Conservation (phyloP, 164 flowering plant genomes). For the Kalanchoe fedtschenkoi region DNA sequence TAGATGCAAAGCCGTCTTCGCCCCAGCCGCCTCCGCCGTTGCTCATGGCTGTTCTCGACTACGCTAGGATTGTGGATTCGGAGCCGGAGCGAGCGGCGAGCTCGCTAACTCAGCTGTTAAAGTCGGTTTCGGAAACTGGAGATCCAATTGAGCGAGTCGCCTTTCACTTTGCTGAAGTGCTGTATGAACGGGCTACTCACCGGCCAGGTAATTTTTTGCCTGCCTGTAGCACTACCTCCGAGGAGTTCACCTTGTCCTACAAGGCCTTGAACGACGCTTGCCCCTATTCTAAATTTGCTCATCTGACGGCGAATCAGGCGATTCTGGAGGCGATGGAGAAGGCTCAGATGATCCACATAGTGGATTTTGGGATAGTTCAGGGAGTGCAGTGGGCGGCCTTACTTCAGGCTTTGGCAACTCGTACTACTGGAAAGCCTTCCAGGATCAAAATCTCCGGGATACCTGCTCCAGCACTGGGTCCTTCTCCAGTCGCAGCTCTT, state of each 20-base stretch:
- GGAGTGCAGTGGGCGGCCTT: conserved; percentile 94
- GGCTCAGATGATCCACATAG: conserved; percentile 60
- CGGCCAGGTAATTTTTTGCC: conserved; percentile 12
- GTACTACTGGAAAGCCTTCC: conserved; percentile 58
- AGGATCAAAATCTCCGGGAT: conserved; percentile 68
- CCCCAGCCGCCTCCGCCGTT: conserved; percentile 40
- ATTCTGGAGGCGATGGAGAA: conserved; percentile 75
- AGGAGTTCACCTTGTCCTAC: conserved; percentile 56
- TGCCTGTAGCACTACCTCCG: conserved; percentile 24
- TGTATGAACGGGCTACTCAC: conserved; percentile 24
- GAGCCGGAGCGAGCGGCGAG: conserved; percentile 46
- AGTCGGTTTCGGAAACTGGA: conserved; percentile 49
- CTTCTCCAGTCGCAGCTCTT: conserved; percentile 35
- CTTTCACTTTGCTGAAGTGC: conserved; percentile 62
- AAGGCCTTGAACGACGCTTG: conserved; percentile 84
- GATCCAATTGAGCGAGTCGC: conserved; percentile 60
- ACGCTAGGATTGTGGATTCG: conserved; percentile 46
- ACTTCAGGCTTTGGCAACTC: conserved; percentile 74
- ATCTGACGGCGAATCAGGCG: conserved; percentile 89
- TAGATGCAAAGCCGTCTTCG: conserved; percentile 24
- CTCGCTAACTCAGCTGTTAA: conserved; percentile 36
- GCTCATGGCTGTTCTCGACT: conserved; percentile 33
- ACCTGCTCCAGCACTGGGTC: conserved; percentile 57
- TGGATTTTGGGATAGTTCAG: conserved; percentile 85
- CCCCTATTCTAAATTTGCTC: conserved; percentile 81